Evolutionary conservation across 2,329 filamentous ascomycete species (phyloP).

Genomic region (Pyricularia pennisetigena): DNA sequence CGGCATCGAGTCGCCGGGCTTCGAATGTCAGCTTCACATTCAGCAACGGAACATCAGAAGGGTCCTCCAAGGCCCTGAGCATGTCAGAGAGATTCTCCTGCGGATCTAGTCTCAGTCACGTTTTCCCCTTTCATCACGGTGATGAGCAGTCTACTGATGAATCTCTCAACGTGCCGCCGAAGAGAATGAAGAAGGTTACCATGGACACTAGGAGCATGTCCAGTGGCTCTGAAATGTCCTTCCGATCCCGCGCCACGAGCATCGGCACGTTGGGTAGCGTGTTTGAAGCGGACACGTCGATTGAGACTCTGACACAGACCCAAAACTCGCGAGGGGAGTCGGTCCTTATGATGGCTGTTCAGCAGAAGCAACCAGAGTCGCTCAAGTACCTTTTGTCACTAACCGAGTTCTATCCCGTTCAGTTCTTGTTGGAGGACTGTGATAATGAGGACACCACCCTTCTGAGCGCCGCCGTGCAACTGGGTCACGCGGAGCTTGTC

Average conservation of each 20-base stretch:
- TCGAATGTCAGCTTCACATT: conserved; percentile 22
- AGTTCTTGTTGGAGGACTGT: conserved; percentile 67
- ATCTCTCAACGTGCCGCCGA: conserved; percentile 24
- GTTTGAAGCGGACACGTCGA: conserved; percentile 78
- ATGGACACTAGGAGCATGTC: conserved; percentile 88
- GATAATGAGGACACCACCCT: conserved; percentile 88
- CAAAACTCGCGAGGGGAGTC: conserved; percentile 68
- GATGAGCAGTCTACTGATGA: conserved; percentile 22
- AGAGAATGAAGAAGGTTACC: conserved; percentile 67
- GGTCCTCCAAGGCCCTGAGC: conserved; percentile 8
- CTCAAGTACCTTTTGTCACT: conserved; percentile 72
- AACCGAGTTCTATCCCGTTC: conserved; percentile 62
- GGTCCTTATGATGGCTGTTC: conserved; percentile 76
- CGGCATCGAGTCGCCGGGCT: conserved; percentile 30
- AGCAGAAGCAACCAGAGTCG: conserved; percentile 60
- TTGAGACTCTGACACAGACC: conserved; percentile 67
- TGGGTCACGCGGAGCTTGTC: conserved; percentile 66
- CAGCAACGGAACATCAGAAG: conserved; percentile 23
- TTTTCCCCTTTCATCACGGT: conserved; percentile 79
- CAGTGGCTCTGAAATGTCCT: conserved; percentile 74
- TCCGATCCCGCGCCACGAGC: conserved; percentile 69
- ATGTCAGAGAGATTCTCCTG: conserved; percentile 41
- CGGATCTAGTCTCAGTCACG: conserved; percentile 61
- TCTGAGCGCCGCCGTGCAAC: conserved; percentile 81
- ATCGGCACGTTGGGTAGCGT: conserved; percentile 63